A percentile compares a stretch with the other conserved stretches of the same genome.
phyloP scores from a whole-genome alignment of 306 rosid species.

The Quercus berberidifolia region DNA sequence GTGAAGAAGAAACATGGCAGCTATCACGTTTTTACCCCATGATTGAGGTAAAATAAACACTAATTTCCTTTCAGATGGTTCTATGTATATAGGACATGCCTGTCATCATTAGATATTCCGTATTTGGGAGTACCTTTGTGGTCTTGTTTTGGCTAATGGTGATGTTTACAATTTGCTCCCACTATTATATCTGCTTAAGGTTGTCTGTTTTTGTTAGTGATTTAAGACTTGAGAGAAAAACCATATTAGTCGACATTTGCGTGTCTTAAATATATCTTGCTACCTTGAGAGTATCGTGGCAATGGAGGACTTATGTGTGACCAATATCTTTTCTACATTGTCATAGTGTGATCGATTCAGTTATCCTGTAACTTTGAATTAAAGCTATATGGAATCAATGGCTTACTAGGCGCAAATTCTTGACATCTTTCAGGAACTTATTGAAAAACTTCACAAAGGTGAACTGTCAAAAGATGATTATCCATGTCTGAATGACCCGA shows the following conservation, averaged over 20 bases:
- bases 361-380: slow-evolving; percentile 7
- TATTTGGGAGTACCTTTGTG: neutral
- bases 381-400: slow-evolving; percentile 10
- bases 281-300: neutral
- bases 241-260: neutral
- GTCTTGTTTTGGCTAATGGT: neutral
- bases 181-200: neutral
- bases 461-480: slow-evolving; percentile 86
- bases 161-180: neutral
- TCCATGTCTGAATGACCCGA: slow-evolving; percentile 92
- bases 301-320: neutral
- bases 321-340: neutral
- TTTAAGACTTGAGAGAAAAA: neutral
- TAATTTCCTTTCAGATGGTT: neutral
- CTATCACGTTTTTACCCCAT: slow-evolving; percentile 90
- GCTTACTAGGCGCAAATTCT: neutral
- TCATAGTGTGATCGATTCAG: neutral
- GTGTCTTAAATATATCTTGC: neutral
- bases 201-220: neutral
- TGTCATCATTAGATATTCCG: neutral
- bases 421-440: slow-evolving; percentile 60
- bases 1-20: slow-evolving; percentile 81
- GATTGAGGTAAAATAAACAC: slow-evolving; percentile 59
- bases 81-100: neutral
- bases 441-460: slow-evolving; percentile 75